phyloP scores from a whole-genome alignment of 768 basidiomycete species.

The Psilocybe cyanescens region DNA sequence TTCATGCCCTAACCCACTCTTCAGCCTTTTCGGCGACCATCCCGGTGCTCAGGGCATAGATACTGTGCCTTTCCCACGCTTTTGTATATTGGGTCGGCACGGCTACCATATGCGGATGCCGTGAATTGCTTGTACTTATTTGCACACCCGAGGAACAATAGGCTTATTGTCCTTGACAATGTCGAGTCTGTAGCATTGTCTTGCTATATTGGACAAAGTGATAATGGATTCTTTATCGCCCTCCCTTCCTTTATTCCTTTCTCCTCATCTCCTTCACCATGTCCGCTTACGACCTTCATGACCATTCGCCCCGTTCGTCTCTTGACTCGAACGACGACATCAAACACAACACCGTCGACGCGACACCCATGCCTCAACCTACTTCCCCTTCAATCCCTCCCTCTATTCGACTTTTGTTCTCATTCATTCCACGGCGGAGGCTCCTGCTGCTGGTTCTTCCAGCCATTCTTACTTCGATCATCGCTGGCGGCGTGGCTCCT shows the following conservation, averaged over 20 bases:
- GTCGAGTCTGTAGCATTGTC: neutral
- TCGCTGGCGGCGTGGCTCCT: constrained; percentile 74
- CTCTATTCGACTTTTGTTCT: constrained; percentile 68
- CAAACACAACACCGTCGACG: neutral
- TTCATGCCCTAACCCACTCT: no score
- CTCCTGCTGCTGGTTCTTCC: constrained; percentile 63
- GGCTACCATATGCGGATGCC: neutral
- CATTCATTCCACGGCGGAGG: constrained; percentile 62
- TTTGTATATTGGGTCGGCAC: neutral
- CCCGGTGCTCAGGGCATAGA: no score
- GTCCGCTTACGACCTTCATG: neutral
- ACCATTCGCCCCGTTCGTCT: neutral
- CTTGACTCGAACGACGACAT: neutral
- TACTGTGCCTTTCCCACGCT: no score
- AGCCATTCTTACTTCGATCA: constrained; percentile 61
- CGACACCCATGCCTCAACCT: neutral
- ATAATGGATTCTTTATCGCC: neutral
- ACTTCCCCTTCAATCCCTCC: constrained; percentile 34
- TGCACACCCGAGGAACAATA: neutral
- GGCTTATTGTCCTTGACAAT: neutral
- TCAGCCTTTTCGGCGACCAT: no score
- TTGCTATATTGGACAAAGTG: neutral
- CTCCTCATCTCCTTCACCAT: neutral
- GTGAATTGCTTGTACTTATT: neutral
- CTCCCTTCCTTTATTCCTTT: neutral